Base-by-base conservation (phyloP, 495 filamentous ascomycete species). In the Hypoxylon lienhwacheense region DNA sequence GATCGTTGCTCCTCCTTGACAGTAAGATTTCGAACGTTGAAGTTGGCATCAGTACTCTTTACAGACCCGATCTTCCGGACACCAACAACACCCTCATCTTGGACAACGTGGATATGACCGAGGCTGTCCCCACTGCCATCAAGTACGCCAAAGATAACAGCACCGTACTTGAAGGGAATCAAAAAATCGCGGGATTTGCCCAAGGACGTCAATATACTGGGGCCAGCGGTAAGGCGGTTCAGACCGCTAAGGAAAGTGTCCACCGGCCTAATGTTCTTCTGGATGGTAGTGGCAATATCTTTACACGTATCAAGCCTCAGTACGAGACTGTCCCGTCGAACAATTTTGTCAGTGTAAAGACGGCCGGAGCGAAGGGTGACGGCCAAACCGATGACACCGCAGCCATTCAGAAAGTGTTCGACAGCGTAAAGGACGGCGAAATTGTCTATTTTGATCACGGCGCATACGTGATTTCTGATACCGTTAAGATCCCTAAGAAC, bases 361-460 rank as follows among this genome's bases (percentile, higher is more conserved):
- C 77, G 24, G 75, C 78, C 7, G 92, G 91, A 33, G 90, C 89
- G 58, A 86, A 83, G 68, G 92, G 92, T 62, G 90, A 89, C 67
- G 86, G 86, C 21, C 58, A 65, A 15, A 81, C 84, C 16, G 86
- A 90, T 55, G 86, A 89, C 55, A 86, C 85, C 6, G 76, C 73
- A 0, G 80, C 77, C 12, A 79, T 98, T 63, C 90, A 98, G 65
- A 68, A 73, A 28, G 74, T 87, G 25, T 77, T 91, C 31, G 77
- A 92, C 66, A 80, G 73, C 47, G 84, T 74, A 11, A 72, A 71
- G 11, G 55, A 73, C 5, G 75, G 74, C 46, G 83, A 91, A 35
- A 73, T 97, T 42, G 80, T 96, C 47, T 97, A 88, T 78, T 95
- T 98, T 66, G 89, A 95, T 68, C 88, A 95, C 63, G 92, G 92